Conservation (phyloP, 2,329 filamentous ascomycete genomes). For the Colletotrichum scovillei region DNA sequence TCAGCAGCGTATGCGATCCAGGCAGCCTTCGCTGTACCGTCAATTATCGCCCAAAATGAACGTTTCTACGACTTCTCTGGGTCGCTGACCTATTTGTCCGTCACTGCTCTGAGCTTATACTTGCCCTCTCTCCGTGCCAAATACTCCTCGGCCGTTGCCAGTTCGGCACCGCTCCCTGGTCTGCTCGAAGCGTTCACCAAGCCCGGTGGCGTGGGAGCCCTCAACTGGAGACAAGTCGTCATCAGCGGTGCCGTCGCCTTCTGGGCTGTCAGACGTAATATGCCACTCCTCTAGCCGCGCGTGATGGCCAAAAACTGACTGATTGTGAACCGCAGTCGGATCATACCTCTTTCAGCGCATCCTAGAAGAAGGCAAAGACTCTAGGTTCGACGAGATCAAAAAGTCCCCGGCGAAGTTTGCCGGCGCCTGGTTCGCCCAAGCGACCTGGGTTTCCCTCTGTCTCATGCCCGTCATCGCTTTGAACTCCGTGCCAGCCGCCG, state of each 20-base stretch:
- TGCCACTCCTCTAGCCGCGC: not conserved
- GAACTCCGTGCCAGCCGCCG: constrained; percentile 68
- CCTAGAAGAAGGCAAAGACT: constrained; percentile 68
- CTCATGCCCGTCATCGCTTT: constrained; percentile 73
- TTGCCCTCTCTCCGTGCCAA: constrained; percentile 69
- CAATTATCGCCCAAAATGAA: constrained; percentile 69
- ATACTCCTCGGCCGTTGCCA: constrained; percentile 50
- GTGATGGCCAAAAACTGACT: not conserved
- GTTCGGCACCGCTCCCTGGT: constrained; percentile 57
- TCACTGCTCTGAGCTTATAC: constrained; percentile 70
- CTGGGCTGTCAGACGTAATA: constrained; percentile 71
- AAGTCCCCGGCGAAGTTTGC: constrained; percentile 48
- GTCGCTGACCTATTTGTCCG: constrained; percentile 73
- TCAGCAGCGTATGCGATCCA: constrained; percentile 73
- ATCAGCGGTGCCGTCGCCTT: constrained; percentile 55
- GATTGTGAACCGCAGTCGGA: constrained; percentile 59
- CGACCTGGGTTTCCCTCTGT: constrained; percentile 76
- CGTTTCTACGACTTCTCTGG: constrained; percentile 77
- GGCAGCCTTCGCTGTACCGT: constrained; percentile 70
- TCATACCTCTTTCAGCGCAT: constrained; percentile 73
- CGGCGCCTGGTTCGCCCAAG: constrained; percentile 63
- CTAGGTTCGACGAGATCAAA: constrained; percentile 57
- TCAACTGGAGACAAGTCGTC: constrained; percentile 70
- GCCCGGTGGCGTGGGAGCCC: constrained; percentile 51
- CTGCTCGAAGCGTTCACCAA: constrained; percentile 56